phyloP scores from a whole-genome alignment of 768 basidiomycete species.

The Phanerochaete sordida region DNA sequence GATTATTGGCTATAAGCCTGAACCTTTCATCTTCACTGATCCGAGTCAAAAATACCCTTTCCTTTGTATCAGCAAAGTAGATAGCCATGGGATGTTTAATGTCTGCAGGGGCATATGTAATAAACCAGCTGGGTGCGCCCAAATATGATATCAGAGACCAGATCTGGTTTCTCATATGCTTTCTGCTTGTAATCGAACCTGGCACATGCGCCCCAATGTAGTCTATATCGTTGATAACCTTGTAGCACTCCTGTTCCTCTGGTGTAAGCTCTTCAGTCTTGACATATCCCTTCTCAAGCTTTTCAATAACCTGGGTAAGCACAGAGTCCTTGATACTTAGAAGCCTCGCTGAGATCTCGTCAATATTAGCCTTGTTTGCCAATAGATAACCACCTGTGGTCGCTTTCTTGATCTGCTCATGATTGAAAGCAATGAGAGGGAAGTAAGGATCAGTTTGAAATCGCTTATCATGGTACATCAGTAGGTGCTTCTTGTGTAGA shows the following conservation, averaged over 20 bases:
- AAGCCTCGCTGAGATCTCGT: conserved; percentile 3
- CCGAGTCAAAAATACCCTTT: not conserved
- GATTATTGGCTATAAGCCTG: conserved; percentile 19
- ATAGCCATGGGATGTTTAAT: conserved; percentile 30
- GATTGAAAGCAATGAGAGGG: conserved; percentile 17
- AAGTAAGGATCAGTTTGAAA: conserved; percentile 18
- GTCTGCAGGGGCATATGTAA: conserved; percentile 35
- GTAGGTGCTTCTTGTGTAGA: not conserved
- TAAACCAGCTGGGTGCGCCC: conserved; percentile 34
- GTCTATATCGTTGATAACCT: conserved; percentile 3
- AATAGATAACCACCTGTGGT: conserved; percentile 14
- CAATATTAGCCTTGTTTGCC: conserved; percentile 5
- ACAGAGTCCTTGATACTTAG: not conserved
- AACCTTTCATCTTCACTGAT: not conserved
- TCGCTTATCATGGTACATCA: conserved; percentile 18
- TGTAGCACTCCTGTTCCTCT: not conserved
- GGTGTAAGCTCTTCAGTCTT: not conserved
- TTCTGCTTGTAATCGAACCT: conserved; percentile 7
- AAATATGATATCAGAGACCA: conserved; percentile 14
- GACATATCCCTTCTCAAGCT: not conserved
- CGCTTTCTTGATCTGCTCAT: conserved; percentile 17
- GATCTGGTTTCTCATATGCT: conserved; percentile 26
- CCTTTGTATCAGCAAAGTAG: conserved; percentile 28
- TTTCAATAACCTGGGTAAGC: not conserved
- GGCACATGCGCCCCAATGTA: conserved; percentile 1